phyloP scores from a whole-genome alignment of 2,329 filamentous ascomycete genomes.

The Fusarium sp. region DNA sequence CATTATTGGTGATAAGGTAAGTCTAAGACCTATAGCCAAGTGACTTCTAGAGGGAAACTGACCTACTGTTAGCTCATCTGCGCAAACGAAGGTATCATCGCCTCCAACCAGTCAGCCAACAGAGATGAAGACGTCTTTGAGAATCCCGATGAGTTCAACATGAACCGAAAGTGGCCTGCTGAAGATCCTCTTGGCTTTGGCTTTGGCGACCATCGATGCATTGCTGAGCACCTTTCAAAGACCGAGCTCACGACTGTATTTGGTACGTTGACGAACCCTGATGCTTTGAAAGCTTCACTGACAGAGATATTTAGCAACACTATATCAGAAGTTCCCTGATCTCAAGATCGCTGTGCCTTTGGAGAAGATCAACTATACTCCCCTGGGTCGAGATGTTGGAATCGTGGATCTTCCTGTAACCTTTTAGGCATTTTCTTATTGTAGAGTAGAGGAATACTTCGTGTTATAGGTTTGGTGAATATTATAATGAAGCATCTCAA shows the following conservation, averaged over 20 bases:
- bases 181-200: constrained; percentile 60
- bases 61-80: constrained; percentile 52
- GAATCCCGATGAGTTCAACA: constrained; percentile 59
- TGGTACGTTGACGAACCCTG: not conserved
- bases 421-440: not conserved
- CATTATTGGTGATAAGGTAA: constrained; percentile 57
- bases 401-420: constrained; percentile 21
- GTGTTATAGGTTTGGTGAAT: not conserved
- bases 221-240: constrained; percentile 59
- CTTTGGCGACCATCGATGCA: constrained; percentile 61
- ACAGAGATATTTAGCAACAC: not conserved
- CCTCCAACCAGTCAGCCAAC: constrained; percentile 62
- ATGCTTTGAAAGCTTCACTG: accelerated
- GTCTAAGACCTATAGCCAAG: not conserved
- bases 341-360: constrained; percentile 22
- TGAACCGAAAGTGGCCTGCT: constrained; percentile 52
- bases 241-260: constrained; percentile 28
- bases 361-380: constrained; percentile 28
- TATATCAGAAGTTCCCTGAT: constrained; percentile 18
- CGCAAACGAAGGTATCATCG: constrained; percentile 62
- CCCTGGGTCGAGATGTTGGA: constrained; percentile 24
- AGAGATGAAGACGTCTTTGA: constrained; percentile 60
- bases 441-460: not conserved
- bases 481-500: not conserved
- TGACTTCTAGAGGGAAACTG: not conserved